Evolutionary conservation across 495 filamentous ascomycete genomes (phyloP), one percentile per base, ranked within the genome.

Genomic region (Hypoxylon perforatum): DNA sequence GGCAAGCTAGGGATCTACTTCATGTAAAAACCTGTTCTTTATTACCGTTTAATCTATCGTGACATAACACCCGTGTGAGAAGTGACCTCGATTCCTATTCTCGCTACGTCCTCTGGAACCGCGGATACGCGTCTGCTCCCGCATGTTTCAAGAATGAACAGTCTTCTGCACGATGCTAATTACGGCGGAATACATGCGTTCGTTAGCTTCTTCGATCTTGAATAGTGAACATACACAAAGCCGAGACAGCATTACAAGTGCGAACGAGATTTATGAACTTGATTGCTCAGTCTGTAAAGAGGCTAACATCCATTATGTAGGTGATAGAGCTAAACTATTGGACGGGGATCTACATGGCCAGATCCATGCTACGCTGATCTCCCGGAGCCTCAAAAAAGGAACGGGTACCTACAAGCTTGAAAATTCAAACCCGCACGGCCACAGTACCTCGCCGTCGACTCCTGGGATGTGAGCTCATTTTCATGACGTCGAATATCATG

Each of bases 321-420:
- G 50, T 42, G 45, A 57, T 17, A 53, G 41, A 53, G 39, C 55
- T 50, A 45, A 41, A 64, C 45, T 69, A 69, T 69, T 69, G 66
- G 66, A 69, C 61, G 66, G n/a, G n/a, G n/a, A 69, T 69, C 66
- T 60, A 38, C 66, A 64, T 61, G 51, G 36, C 44, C 41, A 42
- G 57, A 64, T 64, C 38, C 7, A 7, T 61, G 56, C 39, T 44
- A 25, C 53, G 66, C 58, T 61, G 66, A 69, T 69, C 66, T 64
- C 60, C 61, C 56, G 61, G 61, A 69, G 61, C 66, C 61, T 69
- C 66, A 69, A 23, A 38, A 28, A 23, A 42, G 51, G 18, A 54
- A 25, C 21, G 15, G 51, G 45, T 49, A 49, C 25, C 60, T 50
- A 39, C 28, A 38, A 30, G n/a, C 17, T 8, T n/a, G n/a, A n/a